These are phyloP conservation scores for Purshia tridentata DNA, from an alignment of 306 rosid genomes.

Conservation along the genomic window DNA sequence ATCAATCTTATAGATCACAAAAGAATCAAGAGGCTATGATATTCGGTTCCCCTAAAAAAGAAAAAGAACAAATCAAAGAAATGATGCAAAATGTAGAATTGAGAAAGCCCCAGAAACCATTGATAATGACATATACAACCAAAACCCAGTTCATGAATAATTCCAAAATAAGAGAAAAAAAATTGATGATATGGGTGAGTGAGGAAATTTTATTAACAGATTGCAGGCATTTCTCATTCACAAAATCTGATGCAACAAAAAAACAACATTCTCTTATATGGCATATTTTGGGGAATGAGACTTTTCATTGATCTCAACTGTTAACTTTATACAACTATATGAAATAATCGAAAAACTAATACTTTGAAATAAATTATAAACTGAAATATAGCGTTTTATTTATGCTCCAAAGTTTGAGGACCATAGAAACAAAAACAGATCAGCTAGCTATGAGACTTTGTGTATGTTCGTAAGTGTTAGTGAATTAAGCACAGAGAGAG, in stretches of 20 bases:
- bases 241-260: not conserved
- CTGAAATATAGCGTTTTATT: not conserved
- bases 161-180: no score
- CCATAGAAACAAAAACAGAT: not conserved
- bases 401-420: not conserved
- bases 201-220: no score
- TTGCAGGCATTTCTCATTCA: no score
- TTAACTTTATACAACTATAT: not conserved
- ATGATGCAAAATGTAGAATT: no score
- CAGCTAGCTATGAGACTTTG: slow-evolving; percentile 1
- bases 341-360: not conserved
- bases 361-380: not conserved
- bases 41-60: no score
- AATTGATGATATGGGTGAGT: no score
- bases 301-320: not conserved
- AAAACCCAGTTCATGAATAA: no score
- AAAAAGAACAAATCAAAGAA: no score
- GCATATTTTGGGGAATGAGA: not conserved
- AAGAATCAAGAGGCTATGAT: no score
- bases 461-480: not conserved
- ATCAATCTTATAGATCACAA: no score
- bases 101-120: no score
- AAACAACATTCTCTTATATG: not conserved
- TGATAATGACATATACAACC: no score
- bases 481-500: not conserved